A percentile compares a stretch with the other conserved stretches of the same genome.
phyloP scores from a whole-genome alignment of 2,329 filamentous ascomycete species.

The Blastomyces parvus region DNA sequence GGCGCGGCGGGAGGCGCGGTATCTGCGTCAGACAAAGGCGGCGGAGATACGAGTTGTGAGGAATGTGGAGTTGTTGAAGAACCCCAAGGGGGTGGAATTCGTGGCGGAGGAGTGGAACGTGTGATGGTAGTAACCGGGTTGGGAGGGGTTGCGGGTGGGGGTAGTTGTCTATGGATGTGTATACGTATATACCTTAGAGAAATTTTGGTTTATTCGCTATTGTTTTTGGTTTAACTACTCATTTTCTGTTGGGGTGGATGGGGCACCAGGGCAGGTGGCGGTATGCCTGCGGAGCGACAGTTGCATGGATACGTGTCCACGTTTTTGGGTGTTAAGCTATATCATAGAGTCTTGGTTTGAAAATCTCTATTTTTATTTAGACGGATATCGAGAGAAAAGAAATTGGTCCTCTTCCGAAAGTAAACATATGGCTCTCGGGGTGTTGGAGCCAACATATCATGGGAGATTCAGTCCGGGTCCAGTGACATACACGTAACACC shows the following conservation, averaged over 20 bases:
- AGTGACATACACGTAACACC: background rate
- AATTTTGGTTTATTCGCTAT: background rate
- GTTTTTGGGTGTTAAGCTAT: background rate
- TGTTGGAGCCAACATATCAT: background rate
- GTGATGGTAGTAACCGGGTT: constrained; percentile 6
- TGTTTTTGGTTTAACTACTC: background rate
- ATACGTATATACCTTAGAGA: background rate
- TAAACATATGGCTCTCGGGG: background rate
- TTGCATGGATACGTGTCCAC: background rate
- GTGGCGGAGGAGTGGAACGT: constrained; percentile 22
- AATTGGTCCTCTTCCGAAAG: background rate
- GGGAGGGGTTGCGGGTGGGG: background rate
- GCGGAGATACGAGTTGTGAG: constrained; percentile 77
- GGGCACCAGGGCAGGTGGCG: background rate
- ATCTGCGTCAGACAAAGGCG: constrained; percentile 68
- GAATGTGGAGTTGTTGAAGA: constrained; percentile 58
- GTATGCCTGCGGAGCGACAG: background rate
- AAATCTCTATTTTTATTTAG: background rate
- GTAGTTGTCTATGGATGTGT: background rate
- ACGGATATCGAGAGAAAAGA: background rate
- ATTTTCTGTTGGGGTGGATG: background rate
- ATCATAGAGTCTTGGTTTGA: background rate
- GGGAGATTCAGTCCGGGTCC: background rate
- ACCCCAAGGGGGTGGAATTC: constrained; percentile 49
- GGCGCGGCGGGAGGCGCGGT: constrained; percentile 42